Evolutionary conservation across 78 protist genomes (phyloP).

Genomic region (Tieghemostelium lacteum): DNA sequence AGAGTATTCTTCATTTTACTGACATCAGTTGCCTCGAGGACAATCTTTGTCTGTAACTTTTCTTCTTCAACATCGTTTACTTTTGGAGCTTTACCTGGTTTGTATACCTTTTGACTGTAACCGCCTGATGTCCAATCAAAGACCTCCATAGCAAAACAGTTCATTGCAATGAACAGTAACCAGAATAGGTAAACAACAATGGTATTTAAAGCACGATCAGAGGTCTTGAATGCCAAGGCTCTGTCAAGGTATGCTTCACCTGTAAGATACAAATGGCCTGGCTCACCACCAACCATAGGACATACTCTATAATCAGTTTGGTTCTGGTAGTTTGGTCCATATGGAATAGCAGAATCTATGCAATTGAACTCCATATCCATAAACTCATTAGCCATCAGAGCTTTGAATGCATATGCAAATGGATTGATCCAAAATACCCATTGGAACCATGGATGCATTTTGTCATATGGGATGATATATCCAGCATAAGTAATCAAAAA

Average conservation of each 20-base stretch:
- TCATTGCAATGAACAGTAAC: constrained; percentile 43
- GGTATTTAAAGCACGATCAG: constrained; percentile 14
- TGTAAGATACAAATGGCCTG: not conserved
- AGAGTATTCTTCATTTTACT: constrained; percentile 50
- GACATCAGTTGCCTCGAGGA: constrained; percentile 73
- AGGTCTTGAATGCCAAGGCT: constrained; percentile 26
- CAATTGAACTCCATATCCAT: not conserved
- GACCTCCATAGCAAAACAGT: constrained; percentile 34
- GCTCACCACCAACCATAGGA: constrained; percentile 10
- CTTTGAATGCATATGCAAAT: constrained; percentile 65
- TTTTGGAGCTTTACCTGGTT: constrained; percentile 76
- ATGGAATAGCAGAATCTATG: not conserved
- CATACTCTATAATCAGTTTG: not conserved
- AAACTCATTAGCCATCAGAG: constrained; percentile 60
- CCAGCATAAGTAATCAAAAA: constrained; percentile 66
- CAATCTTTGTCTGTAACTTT: constrained; percentile 16
- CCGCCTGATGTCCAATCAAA: constrained; percentile 71
- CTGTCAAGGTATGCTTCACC: constrained; percentile 24
- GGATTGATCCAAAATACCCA: constrained; percentile 80
- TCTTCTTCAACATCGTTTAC: constrained; percentile 66
- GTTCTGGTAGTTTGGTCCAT: not conserved
- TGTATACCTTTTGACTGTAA: constrained; percentile 60
- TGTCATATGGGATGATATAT: constrained; percentile 49
- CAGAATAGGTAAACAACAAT: constrained; percentile 24
- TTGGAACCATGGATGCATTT: constrained; percentile 70